Evolutionary conservation across 345 rosid species (phyloP).

Genomic region (Camelina laxa): DNA sequence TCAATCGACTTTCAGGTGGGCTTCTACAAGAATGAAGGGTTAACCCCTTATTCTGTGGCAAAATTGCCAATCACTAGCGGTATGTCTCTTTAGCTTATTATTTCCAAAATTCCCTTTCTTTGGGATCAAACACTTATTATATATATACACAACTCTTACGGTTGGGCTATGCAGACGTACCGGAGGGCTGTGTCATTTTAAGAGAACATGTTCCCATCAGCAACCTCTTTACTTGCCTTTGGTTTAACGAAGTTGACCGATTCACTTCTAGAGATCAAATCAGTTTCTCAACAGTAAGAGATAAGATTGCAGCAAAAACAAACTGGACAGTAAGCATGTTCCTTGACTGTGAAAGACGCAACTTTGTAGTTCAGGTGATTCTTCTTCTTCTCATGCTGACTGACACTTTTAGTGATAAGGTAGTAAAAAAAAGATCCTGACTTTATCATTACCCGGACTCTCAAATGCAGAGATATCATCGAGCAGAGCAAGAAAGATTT

Average conservation of each 20-base stretch:
- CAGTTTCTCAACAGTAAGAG: slow-evolving; percentile 93
- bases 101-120: neutral
- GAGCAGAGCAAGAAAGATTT: slow-evolving; percentile 52
- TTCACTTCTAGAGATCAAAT: slow-evolving; percentile 98
- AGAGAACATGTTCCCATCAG: slow-evolving; percentile 95
- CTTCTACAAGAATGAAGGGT: slow-evolving; percentile 90
- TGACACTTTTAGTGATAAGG: neutral
- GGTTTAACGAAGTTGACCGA: slow-evolving; percentile 98
- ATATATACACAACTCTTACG: slow-evolving; percentile 15
- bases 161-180: slow-evolving; percentile 75
- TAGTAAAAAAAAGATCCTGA: neutral
- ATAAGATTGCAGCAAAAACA: slow-evolving; percentile 73
- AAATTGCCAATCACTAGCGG: slow-evolving; percentile 96
- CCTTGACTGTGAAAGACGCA: slow-evolving; percentile 94
- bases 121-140: neutral
- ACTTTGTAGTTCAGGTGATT: slow-evolving; percentile 94
- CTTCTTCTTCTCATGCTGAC: slow-evolving; percentile 7
- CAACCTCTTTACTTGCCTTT: slow-evolving; percentile 93
- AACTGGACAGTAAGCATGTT: slow-evolving; percentile 92
- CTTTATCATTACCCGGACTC: slow-evolving; percentile 7
- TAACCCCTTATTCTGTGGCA: slow-evolving; percentile 80
- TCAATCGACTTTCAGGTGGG: slow-evolving; percentile 91
- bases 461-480: slow-evolving; percentile 76
- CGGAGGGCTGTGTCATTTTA: slow-evolving; percentile 96
- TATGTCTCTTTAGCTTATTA: slow-evolving; percentile 33